phyloP scores from a whole-genome alignment of 2,329 filamentous ascomycete species.

The Tolypocladium sp. region DNA sequence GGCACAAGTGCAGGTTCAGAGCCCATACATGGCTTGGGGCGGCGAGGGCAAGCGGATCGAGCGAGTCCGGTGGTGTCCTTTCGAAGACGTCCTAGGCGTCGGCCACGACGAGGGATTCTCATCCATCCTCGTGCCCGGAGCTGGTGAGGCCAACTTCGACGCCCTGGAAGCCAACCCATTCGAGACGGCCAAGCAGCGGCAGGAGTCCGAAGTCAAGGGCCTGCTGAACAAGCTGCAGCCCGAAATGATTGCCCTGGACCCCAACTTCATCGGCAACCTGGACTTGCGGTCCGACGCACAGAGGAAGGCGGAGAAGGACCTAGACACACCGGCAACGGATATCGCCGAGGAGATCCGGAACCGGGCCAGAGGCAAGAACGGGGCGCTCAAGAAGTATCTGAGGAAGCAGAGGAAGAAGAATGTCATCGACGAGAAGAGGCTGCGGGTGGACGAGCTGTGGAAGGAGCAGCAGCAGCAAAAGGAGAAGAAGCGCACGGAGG shows the following conservation, averaged over 20 bases:
- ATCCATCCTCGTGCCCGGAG: conserved; percentile 81
- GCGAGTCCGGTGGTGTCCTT: conserved; percentile 84
- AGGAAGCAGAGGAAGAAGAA: conserved; percentile 90
- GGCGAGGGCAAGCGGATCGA: conserved; percentile 76
- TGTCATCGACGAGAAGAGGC: conserved; percentile 88
- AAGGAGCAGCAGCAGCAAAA: conserved; percentile 61
- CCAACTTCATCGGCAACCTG: conserved; percentile 82
- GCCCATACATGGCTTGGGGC: conserved; percentile 89
- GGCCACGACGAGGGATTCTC: conserved; percentile 81
- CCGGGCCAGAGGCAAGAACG: conserved; percentile 80
- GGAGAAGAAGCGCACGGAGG: conserved; percentile 52
- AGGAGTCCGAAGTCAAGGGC: conserved; percentile 81
- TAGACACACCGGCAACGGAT: conserved; percentile 58
- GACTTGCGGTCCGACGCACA: conserved; percentile 75
- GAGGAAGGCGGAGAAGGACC: conserved; percentile 65
- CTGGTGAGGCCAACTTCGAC: conserved; percentile 96
- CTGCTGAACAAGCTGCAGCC: conserved; percentile 91
- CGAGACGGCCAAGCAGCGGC: conserved; percentile 85
- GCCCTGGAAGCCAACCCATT: conserved; percentile 90
- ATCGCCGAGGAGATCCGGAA: conserved; percentile 60
- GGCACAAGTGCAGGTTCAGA: conserved; percentile 71
- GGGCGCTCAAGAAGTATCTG: conserved; percentile 76
- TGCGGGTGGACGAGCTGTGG: conserved; percentile 77
- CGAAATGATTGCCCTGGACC: conserved; percentile 93
- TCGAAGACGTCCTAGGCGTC: conserved; percentile 84